Percentiles rank a stretch among this genome's conserved stretches.
Evolutionary conservation across 2,329 filamentous ascomycete species (phyloP).

Genomic region (Teratosphaeriaceae sp.): DNA sequence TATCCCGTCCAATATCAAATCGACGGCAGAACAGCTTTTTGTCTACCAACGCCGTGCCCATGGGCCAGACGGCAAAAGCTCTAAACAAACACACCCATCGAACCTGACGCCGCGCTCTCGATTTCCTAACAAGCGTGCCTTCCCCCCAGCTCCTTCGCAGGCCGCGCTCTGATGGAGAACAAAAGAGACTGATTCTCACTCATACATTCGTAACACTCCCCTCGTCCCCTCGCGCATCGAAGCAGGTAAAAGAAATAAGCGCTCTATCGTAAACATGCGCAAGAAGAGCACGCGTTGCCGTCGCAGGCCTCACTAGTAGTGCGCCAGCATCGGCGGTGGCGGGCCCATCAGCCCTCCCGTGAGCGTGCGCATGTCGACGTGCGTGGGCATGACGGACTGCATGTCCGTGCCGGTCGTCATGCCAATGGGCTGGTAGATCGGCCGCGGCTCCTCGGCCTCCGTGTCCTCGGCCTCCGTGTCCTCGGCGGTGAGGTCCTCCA

Average conservation of each 20-base stretch:
- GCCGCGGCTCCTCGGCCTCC: slow-evolving; percentile 14
- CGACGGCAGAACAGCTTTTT: no score
- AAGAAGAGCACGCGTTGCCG: background rate
- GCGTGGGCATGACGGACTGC: slow-evolving; percentile 29
- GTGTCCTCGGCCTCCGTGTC: slow-evolving; percentile 15
- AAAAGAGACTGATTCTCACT: background rate
- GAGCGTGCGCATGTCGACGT: slow-evolving; percentile 28
- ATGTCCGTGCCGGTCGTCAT: slow-evolving; percentile 18
- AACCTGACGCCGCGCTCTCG: background rate
- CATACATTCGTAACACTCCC: background rate
- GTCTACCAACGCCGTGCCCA: no score
- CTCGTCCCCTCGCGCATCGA: background rate
- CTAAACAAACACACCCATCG: background rate
- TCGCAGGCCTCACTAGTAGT: slow-evolving; percentile 29
- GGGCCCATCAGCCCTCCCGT: slow-evolving; percentile 34
- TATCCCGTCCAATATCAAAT: no score
- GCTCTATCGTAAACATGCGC: background rate
- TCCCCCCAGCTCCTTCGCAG: background rate
- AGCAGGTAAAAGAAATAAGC: background rate
- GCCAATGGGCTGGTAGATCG: slow-evolving; percentile 21
- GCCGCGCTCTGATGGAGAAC: background rate
- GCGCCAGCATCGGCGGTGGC: slow-evolving; percentile 36
- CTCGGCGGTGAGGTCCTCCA: slow-evolving; percentile 71
- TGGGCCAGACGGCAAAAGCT: background rate
- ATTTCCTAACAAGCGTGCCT: background rate